These are phyloP conservation scores for Halenospora varia DNA, from an alignment of 495 filamentous ascomycete genomes.

Conservation along the genomic window DNA sequence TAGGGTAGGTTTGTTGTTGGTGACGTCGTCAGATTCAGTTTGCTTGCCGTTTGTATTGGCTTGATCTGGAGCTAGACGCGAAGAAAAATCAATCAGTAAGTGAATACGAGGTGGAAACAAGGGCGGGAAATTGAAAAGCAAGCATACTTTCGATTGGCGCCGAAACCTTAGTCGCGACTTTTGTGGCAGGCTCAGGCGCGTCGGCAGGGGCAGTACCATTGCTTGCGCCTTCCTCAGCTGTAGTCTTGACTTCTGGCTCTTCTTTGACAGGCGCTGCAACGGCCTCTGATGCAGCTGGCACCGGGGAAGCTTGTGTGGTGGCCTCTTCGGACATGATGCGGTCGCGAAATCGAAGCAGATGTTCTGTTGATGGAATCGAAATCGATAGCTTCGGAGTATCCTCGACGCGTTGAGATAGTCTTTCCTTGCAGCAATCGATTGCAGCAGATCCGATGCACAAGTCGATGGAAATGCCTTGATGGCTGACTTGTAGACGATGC, in stretches of 20 bases:
- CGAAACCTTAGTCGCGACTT: constrained; percentile 19
- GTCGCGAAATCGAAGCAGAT: constrained; percentile 16
- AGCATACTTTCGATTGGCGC: constrained; percentile 8
- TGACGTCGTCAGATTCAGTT: constrained; percentile 5
- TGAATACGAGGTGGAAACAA: not conserved
- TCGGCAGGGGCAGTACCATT: not conserved
- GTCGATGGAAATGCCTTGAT: constrained; percentile 18
- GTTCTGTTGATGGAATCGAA: not conserved
- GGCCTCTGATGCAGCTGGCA: constrained; percentile 21
- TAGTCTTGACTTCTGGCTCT: constrained; percentile 17
- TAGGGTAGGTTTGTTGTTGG: constrained; percentile 8
- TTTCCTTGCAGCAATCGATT: constrained; percentile 11
- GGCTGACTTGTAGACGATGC: constrained; percentile 7
- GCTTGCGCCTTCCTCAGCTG: constrained; percentile 15
- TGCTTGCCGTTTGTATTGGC: constrained; percentile 16
- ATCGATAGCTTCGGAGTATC: not conserved
- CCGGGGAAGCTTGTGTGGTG: constrained; percentile 15
- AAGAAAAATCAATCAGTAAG: constrained; percentile 11
- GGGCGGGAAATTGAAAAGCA: constrained; percentile 1
- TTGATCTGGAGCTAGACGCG: constrained; percentile 13
- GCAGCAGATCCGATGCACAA: not conserved
- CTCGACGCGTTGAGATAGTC: constrained; percentile 14
- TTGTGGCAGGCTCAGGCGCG: constrained; percentile 1
- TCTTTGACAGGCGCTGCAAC: constrained; percentile 26
- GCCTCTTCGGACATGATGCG: constrained; percentile 22